Conservation (phyloP, 495 filamentous ascomycete genomes). For the Annulohypoxylon nitens region DNA sequence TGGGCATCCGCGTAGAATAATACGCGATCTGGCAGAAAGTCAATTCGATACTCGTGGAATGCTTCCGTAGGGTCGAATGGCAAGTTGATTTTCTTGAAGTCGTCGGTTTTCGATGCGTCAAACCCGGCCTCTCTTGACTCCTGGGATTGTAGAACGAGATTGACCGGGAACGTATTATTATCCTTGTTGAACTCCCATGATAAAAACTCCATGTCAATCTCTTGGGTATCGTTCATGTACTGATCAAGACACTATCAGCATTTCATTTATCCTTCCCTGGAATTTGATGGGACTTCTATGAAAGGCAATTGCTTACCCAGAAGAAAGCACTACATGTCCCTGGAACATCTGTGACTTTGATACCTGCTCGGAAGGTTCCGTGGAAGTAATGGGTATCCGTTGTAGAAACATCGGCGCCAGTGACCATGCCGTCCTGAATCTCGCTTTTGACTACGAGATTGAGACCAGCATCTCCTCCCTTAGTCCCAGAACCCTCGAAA, state of each 20-base stretch:
- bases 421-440: constrained; percentile 64
- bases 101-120: constrained; percentile 67
- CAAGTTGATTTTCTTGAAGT: constrained; percentile 67
- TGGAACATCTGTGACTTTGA: constrained; percentile 68
- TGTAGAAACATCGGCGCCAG: constrained; percentile 71
- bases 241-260: constrained; percentile 46
- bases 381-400: constrained; percentile 69
- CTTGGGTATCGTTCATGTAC: constrained; percentile 82
- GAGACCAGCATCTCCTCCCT: constrained; percentile 68
- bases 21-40: constrained; percentile 72
- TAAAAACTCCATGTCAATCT: constrained; percentile 84
- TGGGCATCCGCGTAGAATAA: constrained; percentile 74
- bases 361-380: constrained; percentile 74
- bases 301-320: constrained; percentile 65
- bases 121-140: constrained; percentile 66
- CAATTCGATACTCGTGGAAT: constrained; percentile 83
- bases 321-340: constrained; percentile 85
- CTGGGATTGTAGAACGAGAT: constrained; percentile 78
- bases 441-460: constrained; percentile 69
- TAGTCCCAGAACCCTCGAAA: constrained; percentile 55
- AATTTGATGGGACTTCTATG: not conserved
- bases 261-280: not conserved
- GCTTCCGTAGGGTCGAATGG: constrained; percentile 70
- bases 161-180: constrained; percentile 67
- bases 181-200: constrained; percentile 67